Evolutionary conservation across 2,329 filamentous ascomycete species (phyloP), one percentile per base, ranked within the genome.

Genomic region (Calonectria naviculata): DNA sequence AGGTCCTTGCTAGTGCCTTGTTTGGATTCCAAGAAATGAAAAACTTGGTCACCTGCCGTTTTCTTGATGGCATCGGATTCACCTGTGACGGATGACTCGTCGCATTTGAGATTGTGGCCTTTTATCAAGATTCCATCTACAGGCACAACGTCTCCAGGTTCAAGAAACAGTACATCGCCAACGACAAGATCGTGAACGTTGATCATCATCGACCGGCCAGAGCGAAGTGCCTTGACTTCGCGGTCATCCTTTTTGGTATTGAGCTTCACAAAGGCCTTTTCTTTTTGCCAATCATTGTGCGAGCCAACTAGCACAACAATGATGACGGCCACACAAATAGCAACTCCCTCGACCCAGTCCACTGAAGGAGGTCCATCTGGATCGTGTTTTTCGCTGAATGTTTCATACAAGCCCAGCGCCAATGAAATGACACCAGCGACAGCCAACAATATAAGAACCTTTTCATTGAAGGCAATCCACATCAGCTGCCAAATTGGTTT

Each of bases 51-150:
- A 15, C 87, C 91, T 12, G 84, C 80, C 0, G 87, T 89, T 83
- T 94, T 94, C 82, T 90, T 92, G 81, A 93, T 88, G 62, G 91
- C 87, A 74, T 94, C 92, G 0, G 91, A 93, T 81, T 94, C 92
- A 70, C 92, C 92, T 28, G 92, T 94, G 1, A 91, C 90, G 10
- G 91, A 93, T 4, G 91, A 93, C 78, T 94, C 92, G 75, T 94
- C 92, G 77, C 92, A 94, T 79, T 91, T 84, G 67, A 86, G 75
- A 6, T 81, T 81, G 71, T 85, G 83, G 4, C 84, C 84, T 8
- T 87, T 85, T 72, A 94, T 90, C 68, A 94, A 89, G 61, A 93
- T 86, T 9, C 92, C 92, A 78, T 94, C 92, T 1, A 91, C 91
- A 0, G 92, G 91, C 47, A 93, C 87, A 65, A 93, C 84, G 76